phyloP scores from a whole-genome alignment of 176 grass and related monocot genomes.

The Microstegium vimineum region DNA sequence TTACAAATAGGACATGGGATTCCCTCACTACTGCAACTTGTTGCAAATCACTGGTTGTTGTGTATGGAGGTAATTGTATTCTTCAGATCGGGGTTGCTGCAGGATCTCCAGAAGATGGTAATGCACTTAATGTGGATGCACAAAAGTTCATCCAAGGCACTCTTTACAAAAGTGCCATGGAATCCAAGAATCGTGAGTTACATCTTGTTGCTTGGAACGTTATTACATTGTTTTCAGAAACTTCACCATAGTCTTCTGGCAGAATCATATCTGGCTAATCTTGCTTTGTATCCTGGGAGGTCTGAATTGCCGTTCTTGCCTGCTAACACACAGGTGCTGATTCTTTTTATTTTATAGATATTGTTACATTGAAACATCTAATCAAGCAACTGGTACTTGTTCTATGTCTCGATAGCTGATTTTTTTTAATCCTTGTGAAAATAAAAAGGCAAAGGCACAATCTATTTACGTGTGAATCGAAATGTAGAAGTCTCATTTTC shows the following conservation, averaged over 20 bases:
- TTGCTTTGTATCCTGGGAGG: conserved; percentile 75
- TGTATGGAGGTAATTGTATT: conserved; percentile 66
- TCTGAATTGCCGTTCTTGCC: conserved; percentile 82
- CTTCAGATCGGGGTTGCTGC: conserved; percentile 82
- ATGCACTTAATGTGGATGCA: conserved; percentile 45
- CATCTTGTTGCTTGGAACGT: not conserved
- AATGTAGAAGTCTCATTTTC: not conserved
- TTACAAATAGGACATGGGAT: conserved; percentile 70
- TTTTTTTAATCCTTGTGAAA: not conserved
- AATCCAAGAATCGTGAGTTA: conserved; percentile 84
- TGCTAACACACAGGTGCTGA: conserved; percentile 65
- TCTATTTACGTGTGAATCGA: not conserved
- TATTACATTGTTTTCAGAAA: not conserved
- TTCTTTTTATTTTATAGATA: conserved; percentile 9
- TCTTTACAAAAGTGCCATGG: conserved; percentile 57
- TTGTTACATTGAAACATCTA: conserved; percentile 6
- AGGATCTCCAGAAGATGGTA: conserved; percentile 40
- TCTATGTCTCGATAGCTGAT: not conserved
- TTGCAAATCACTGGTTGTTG: conserved; percentile 84
- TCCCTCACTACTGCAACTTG: conserved; percentile 69
- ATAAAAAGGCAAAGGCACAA: not conserved
- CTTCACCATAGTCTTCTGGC: conserved; percentile 15
- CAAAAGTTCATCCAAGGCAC: conserved; percentile 63
- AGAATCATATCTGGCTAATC: conserved; percentile 95
- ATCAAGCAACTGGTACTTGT: not conserved